Percentiles rank a stretch among this genome's conserved stretches.
Evolutionary conservation across 805 yeast species (phyloP).

Genomic region (Candida montana): DNA sequence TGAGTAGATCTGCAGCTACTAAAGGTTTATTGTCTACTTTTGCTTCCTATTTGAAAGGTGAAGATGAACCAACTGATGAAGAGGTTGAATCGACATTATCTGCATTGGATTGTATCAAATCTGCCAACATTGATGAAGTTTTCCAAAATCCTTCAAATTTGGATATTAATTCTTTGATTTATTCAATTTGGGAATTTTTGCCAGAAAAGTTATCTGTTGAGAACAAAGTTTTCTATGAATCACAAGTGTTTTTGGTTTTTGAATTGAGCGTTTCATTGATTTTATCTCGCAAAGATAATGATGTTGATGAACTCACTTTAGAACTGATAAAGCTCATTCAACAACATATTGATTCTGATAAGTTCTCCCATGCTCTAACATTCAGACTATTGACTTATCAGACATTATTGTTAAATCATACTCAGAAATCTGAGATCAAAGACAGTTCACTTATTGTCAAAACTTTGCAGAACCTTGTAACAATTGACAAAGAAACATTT

Average conservation of each 20-base stretch:
- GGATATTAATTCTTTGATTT: constrained; percentile 19
- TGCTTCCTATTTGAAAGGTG: constrained; percentile 89
- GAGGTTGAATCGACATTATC: constrained; percentile 83
- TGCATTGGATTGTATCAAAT: constrained; percentile 75
- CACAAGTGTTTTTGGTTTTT: constrained; percentile 35
- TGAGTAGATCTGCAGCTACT: constrained; percentile 57
- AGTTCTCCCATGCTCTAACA: constrained; percentile 13
- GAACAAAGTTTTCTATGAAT: constrained; percentile 22
- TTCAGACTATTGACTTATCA: constrained; percentile 49
- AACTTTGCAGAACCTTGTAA: constrained; percentile 1
- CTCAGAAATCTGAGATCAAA: neutral
- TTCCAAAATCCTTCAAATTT: constrained; percentile 39
- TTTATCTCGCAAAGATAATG: neutral
- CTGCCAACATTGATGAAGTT: constrained; percentile 55
- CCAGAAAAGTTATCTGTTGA: constrained; percentile 29
- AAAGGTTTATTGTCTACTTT: constrained; percentile 87
- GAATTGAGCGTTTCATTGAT: constrained; percentile 31
- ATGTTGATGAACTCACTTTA: constrained; percentile 1
- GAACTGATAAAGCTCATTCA: constrained; percentile 23
- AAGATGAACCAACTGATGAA: constrained; percentile 91
- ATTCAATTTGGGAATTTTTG: constrained; percentile 29
- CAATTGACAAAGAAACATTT: constrained; percentile 13
- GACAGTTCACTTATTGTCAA: neutral
- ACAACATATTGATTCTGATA: constrained; percentile 17
- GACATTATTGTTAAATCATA: constrained; percentile 33